Conservation (phyloP, 768 basidiomycete genomes). For the Mycena alexandri region DNA sequence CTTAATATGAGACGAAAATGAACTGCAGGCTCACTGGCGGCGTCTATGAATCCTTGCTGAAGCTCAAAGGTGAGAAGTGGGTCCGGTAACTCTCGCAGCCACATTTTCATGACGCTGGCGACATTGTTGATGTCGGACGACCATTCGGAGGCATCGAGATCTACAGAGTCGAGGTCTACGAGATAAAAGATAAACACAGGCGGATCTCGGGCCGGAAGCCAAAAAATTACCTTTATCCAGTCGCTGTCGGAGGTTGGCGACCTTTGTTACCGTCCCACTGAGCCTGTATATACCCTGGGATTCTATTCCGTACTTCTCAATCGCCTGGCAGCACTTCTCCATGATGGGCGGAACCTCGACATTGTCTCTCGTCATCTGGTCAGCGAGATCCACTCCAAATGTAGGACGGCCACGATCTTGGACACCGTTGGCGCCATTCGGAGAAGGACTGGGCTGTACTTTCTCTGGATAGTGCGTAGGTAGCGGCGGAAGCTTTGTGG, state of each 20-base stretch:
- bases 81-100: slow-evolving; percentile 96
- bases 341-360: slow-evolving; percentile 91
- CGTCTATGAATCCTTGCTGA: slow-evolving; percentile 95
- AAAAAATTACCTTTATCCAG: slow-evolving; percentile 81
- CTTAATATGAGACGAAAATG: slow-evolving; percentile 10
- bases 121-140: slow-evolving; percentile 95
- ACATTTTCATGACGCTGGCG: slow-evolving; percentile 93
- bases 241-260: slow-evolving; percentile 82
- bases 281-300: slow-evolving; percentile 94
- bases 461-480: slow-evolving; percentile 54
- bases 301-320: slow-evolving; percentile 89
- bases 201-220: background rate
- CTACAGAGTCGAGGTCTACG: slow-evolving; percentile 84
- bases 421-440: slow-evolving; percentile 47
- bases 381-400: slow-evolving; percentile 92
- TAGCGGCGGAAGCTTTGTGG: slow-evolving; percentile 70
- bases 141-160: slow-evolving; percentile 92
- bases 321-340: slow-evolving; percentile 90
- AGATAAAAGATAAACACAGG: slow-evolving; percentile 27
- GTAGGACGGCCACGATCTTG: slow-evolving; percentile 81
- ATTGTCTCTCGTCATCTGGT: slow-evolving; percentile 93
- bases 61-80: slow-evolving; percentile 87
- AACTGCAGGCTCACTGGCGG: slow-evolving; percentile 77
- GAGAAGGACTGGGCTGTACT: slow-evolving; percentile 38
- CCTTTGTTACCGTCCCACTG: slow-evolving; percentile 90